These are phyloP conservation scores for Breviolum minutum DNA, from an alignment of 73 alveolate species.

Conservation along the genomic window DNA sequence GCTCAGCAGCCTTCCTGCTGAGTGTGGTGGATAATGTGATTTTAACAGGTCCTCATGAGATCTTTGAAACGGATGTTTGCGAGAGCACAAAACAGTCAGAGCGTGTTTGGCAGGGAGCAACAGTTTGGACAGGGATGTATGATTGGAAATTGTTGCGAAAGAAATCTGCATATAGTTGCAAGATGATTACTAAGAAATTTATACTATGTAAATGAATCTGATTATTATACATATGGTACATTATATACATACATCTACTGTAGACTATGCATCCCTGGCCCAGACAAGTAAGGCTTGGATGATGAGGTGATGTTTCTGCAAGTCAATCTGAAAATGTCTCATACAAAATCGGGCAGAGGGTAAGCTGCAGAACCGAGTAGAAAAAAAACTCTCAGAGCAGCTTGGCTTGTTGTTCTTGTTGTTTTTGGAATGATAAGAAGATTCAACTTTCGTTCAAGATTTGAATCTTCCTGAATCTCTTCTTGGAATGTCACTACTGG, in stretches of 20 bases:
- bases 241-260: too few species aligned
- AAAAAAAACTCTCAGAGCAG: not conserved
- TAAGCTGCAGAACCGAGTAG: not conserved
- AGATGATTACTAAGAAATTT: too few species aligned
- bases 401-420: not conserved
- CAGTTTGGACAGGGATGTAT: too few species aligned
- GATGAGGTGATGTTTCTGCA: too few species aligned
- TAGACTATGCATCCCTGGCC: too few species aligned
- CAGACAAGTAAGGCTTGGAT: too few species aligned
- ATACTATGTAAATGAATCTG: too few species aligned
- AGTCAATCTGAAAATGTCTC: too few species aligned
- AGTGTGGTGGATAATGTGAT: slow-evolving; percentile 24
- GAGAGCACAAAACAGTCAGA: not conserved
- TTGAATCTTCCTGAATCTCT: not conserved
- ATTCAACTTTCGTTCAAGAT: not conserved
- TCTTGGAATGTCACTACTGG: not conserved
- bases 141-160: too few species aligned
- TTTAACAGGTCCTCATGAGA: slow-evolving; percentile 35
- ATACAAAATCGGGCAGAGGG: not conserved
- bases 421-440: not conserved
- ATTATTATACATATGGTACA: too few species aligned
- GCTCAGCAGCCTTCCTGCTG: slow-evolving; percentile 14
- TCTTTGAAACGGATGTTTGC: not conserved
- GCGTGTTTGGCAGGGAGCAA: not conserved
- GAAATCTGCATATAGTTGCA: too few species aligned